Evolutionary conservation across 495 filamentous ascomycete genomes (phyloP), one percentile per base, ranked within the genome.

Genomic region (Aspergillus steynii): DNA sequence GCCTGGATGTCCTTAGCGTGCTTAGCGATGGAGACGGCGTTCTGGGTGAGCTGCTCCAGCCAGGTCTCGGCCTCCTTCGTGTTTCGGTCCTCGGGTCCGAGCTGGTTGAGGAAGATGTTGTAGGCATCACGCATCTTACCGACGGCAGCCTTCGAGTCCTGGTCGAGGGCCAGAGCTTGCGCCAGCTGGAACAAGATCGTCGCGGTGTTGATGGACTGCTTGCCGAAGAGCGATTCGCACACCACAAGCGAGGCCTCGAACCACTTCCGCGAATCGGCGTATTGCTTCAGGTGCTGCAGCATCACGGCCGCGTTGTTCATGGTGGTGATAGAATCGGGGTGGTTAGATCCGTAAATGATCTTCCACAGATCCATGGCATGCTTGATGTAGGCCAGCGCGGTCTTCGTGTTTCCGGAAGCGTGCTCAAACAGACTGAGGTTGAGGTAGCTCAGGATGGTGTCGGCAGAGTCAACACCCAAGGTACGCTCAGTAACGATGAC

Each of bases 281-380:
- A 99, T 51, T 89, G 85, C 80, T 96, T 93, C 67, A 96, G 81
- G 58, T 90, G 86, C 77, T 98, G 96, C 52, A 98, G 85, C 96
- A 99, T 99, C 29, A 98, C 95, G 12, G 96, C 96, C 14, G 91
- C 93, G 71, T 99, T 99, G 83, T 98, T 99, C 76, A 98, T 88
- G 32, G 96, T 97, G 12, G 96, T 99, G 77, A 98, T 96, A 15
- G 92, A 95, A 75, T 99, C 96, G 2, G 96, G 96, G 76, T 99
- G 96, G 69, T 90, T 88, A 12, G 86, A 76, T 49, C 96, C 96
- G 70, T 96, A 98, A 71, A 97, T 92, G 71, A 97, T 83, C 82
- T 97, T 97, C 94, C 93, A 97, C 58, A 98, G 81, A 65, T 95
- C 88, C 68, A 99, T 86, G 12, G 96, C 95, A 68, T 98, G 96